Evolutionary conservation across 768 basidiomycete genomes (phyloP), one percentile per base, ranked within the genome.

Genomic region (Cyclocybe aegerita): DNA sequence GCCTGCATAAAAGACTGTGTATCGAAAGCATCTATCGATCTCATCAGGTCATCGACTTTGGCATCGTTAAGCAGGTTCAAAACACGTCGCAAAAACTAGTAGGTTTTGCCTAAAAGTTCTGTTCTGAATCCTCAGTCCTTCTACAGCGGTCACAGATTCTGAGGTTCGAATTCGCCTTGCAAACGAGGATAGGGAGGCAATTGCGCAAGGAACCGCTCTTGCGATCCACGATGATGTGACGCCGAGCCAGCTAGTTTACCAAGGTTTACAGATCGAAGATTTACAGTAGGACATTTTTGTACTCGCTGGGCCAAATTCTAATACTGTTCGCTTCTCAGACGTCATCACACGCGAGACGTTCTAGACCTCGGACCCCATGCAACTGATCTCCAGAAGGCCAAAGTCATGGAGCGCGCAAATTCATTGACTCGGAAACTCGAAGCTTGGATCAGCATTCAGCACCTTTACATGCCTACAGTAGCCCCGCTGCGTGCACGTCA

Each of bases 311-410:
- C 17, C 31, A 34, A 39, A 14, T 12, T 11, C 40, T 11, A 15
- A 35, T 12, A 11, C 7, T 2, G 12, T 29, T 23, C 15, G 36
- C 37, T 38, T 31, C 30, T 37, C 16, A 65, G 63, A 48, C 52
- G 50, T 15, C 46, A 50, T 12, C 54, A 64, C 23, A 47, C 34
- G 0, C 3, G 49, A 10, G 58, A 62, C 36, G 42, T 46, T n/a
- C 38, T 40, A 23, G 15, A 49, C 17, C 46, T 62, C 4, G 60
- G 57, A 8, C 1, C 43, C 0, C 60, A 67, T 50, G 49, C 67
- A 7, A 71, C 67, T 2, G 51, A 58, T 34, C 57, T 61, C 9
- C 68, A 74, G 46, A 40, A 53, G 9, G 48, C 61, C 8, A 68
- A 67, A 43, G 10, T 70, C 4, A 49, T 64, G n/a, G 62, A 67